Conservation (phyloP, 2,329 filamentous ascomycete genomes). For the Aspergillus ibericus region DNA sequence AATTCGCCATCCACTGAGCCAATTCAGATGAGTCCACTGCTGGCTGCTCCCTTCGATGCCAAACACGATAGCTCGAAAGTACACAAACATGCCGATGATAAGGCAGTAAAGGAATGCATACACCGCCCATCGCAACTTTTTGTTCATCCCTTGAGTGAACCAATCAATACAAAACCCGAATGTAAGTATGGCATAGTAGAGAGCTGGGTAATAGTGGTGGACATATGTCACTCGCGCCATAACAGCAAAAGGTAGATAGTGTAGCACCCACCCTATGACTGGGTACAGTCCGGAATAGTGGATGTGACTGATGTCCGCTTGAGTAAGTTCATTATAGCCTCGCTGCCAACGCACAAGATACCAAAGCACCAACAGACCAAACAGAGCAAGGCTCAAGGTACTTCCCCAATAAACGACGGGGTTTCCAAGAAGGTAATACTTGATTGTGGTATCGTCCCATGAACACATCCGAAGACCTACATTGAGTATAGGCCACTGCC, state of each 20-base stretch:
- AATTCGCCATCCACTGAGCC: conserved; percentile 86
- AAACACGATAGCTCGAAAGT: conserved; percentile 93
- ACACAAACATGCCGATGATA: conserved; percentile 78
- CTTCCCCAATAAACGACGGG: conserved; percentile 95
- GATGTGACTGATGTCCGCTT: conserved; percentile 83
- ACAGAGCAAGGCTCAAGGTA: conserved; percentile 72
- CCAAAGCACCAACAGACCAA: conserved; percentile 73
- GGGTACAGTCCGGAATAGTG: conserved; percentile 93
- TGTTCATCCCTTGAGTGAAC: conserved; percentile 67
- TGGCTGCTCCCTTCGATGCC: conserved; percentile 85
- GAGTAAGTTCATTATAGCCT: conserved; percentile 79
- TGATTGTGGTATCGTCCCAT: conserved; percentile 93
- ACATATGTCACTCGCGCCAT: conserved; percentile 99
- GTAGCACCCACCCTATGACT: conserved; percentile 88
- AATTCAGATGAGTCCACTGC: conserved; percentile 89
- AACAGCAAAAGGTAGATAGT: conserved; percentile 92
- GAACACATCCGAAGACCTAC: conserved; percentile 98
- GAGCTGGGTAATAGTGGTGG: conserved; percentile 97
- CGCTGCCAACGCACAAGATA: conserved; percentile 95
- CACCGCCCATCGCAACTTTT: conserved; percentile 63
- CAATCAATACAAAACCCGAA: conserved; percentile 89
- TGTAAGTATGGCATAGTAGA: conserved; percentile 93
- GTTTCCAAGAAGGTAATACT: conserved; percentile 98
- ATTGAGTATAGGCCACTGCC: conserved; percentile 96
- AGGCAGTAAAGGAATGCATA: conserved; percentile 72